Evolutionary conservation across 768 basidiomycete species (phyloP), one percentile per base, ranked within the genome.

Genomic region (Leccinum longicurvipes): DNA sequence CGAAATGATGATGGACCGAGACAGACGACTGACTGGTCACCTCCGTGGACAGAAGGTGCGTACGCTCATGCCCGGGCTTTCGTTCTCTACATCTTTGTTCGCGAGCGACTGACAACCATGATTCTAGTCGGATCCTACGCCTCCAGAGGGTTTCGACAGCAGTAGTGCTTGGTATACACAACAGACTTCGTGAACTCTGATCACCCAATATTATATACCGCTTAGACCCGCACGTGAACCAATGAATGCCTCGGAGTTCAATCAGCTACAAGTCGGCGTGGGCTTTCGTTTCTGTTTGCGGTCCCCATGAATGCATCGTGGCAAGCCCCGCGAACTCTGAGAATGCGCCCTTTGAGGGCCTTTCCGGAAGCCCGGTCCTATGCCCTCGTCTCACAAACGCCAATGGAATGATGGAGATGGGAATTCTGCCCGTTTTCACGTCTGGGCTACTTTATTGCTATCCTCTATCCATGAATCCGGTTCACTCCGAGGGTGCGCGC

Each of bases 1-100:
- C 59, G 82, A 89, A 51, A 91, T 91, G 89, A 92, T 98, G 93
- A 93, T 98, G 87, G 83, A 86, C 66, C 79, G 96, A 54, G 96
- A 98, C 76, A 79, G 81, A 67, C 79, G 90, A 60, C 72, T 98
- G 67, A 97, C 94, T 3, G 96, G 96, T 12, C 89, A 90, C 67
- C 65, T 74, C 64, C 82, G 96, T 61, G 93, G 93, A 52, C 96
- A 98, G 71, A 79, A 80, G 69, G 95, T 95, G 70, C 65, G 91
- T 76, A n/a, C 39, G 21, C 29, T 19, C 46, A 54, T 47, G 24
- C 24, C 57, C 21, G 39, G 25, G 21, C 7, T 4, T 39, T 51
- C 28, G 8, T 6, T 25, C 14, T n/a, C 12, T 42, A 34, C 19
- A 12, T 7, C 31, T 27, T 28, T 27, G 29, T 46, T 41, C 9